Base-by-base conservation (phyloP, 176 grass and related monocot genomes). In the Paspalum vaginatum region DNA sequence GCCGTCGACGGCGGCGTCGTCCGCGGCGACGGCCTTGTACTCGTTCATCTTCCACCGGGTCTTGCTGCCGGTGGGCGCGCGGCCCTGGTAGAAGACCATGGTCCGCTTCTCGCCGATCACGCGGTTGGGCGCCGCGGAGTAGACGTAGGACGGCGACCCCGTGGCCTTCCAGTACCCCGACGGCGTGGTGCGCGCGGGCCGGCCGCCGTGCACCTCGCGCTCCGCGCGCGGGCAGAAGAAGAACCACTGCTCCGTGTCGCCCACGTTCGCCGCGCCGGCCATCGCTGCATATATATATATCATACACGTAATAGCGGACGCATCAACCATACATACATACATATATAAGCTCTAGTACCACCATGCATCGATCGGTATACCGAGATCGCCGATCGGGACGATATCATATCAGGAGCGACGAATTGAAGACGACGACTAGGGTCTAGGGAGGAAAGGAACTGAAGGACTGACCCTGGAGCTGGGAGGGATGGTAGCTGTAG, bases 31-130 rank as follows among this genome's bases (percentile, higher is more conserved):
- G 39, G 83, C 80, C 83, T 90, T 91, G 65, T 97, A 97, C 83
- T 97, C 88, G 47, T 97, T 97, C 90, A 97, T 93, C 90, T 97
- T 97, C 93, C 93, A 97, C 2, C 25, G 61, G 8, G 90, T 97
- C 82, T 85, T 91, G 61, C 22, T 80, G 37, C 88, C 86, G 0
- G 51, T 77, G 9, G 90, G 90, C 0, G 86, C 83, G 68, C 90
- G 82, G n/a, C 93, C 93, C 43, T 79, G 2, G 80, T 97, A 97
- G 67, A 97, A 97, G 22, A 97, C 93, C 90, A 97, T 93, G 51
- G 93, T 97, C 54, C 83, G 75, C 90, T 89, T 97, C 76, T 83
- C 75, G 2, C 90, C 90, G 41, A 97, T 72, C 20, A 67, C 79
- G 2, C 39, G 78, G 80, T 52, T 82, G 65, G 53, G 9, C 0